These are phyloP conservation scores for Tricholoma hemisulphureum DNA, from an alignment of 768 basidiomycete genomes.

Conservation along the genomic window DNA sequence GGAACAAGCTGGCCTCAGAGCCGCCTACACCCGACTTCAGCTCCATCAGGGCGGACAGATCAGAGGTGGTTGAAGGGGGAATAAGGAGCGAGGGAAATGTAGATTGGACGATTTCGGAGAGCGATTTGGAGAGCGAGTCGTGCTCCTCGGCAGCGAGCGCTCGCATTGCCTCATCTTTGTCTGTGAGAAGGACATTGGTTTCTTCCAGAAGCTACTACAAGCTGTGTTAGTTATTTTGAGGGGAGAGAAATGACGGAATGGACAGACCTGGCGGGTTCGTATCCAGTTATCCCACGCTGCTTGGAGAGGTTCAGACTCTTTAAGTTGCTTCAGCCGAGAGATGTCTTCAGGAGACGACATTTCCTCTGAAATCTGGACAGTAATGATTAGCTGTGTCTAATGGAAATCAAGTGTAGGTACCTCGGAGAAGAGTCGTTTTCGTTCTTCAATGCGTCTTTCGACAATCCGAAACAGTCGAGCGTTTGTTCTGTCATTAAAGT, in stretches of 20 bases:
- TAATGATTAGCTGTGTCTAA: conserved; percentile 6
- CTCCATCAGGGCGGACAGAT: conserved; percentile 80
- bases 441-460: conserved; percentile 50
- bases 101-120: conserved; percentile 33
- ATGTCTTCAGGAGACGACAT: conserved; percentile 59
- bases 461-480: conserved; percentile 55
- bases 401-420: conserved; percentile 25
- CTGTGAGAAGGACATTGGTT: conserved; percentile 58
- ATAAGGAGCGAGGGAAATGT: conserved; percentile 73
- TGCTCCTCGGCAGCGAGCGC: conserved; percentile 72
- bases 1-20: conserved; percentile 81
- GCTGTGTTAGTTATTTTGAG: conserved; percentile 1
- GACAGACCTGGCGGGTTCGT: conserved; percentile 53
- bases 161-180: conserved; percentile 76
- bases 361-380: conserved; percentile 52
- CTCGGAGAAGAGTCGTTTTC: conserved; percentile 44
- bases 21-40: conserved; percentile 93
- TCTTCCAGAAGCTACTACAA: conserved; percentile 64
- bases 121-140: conserved; percentile 37
- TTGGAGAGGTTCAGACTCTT: conserved; percentile 67
- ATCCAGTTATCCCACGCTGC: conserved; percentile 68
- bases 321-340: conserved; percentile 54
- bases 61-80: conserved; percentile 63
- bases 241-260: background rate
- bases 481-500: conserved; percentile 37